Evolutionary conservation across 1,284 basidiomycete species (phyloP), one percentile per base, ranked within the genome.

Genomic region (Trichosporon faecale): DNA sequence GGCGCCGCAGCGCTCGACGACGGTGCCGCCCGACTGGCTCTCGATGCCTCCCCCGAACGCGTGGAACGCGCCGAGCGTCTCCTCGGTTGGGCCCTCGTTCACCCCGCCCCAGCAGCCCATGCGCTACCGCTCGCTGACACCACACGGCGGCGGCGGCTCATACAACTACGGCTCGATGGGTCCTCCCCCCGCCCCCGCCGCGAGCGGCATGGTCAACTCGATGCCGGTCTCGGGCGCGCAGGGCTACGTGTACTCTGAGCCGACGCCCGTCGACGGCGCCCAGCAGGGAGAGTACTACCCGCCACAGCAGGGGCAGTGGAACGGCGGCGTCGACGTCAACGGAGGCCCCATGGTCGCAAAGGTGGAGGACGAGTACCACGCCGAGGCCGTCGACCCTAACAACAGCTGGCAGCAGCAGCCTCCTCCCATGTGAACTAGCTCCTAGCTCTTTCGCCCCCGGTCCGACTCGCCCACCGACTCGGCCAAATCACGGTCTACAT

Each of bases 11-110:
- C 73, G 73, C 27, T 74, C 73, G 2, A 74, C 73, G 9, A 74
- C 73, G 14, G 73, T 74, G 11, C 73, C 73, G 11, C 73, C 73
- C 18, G 73, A 74, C 67, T 74, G 71, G 71, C 68, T 74, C 11
- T 72, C 73, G 29, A 74, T 72, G 71, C 73, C 73, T 9, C 73
- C 72, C 4, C 72, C 73, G 1, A 68, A 65, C 40, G 65, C 70
- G 23, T 73, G 68, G 72, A 37, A 40, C 23, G 64, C 57, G 55
- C 64, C 64, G 5, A 40, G 44, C 27, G 23, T 33, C 5, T 25
- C 25, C 3, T 27, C 31, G 21, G 67, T 65, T 23, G 52, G 68
- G 2, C 70, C 68, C 2, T 70, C 69, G 7, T 73, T 73, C 61
- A 71, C 72, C 11, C 72, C 72, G 0, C 70, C 70, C 0, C 37